Base-by-base conservation (phyloP, 1,284 basidiomycete species). In the Marasmius tenuissimus region DNA sequence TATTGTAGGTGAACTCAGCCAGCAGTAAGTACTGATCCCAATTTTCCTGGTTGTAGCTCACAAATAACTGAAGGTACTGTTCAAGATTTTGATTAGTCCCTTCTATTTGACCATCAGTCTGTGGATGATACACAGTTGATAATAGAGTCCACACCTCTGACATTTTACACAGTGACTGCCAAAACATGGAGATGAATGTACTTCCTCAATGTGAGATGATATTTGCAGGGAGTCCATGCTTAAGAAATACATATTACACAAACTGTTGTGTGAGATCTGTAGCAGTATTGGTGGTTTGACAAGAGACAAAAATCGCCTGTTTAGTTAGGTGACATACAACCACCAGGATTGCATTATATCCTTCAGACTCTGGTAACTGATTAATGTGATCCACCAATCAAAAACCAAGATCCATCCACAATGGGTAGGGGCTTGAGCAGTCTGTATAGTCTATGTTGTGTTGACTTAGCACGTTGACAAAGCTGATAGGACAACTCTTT, bases 301-400 rank as follows among this genome's bases (percentile, higher is more conserved):
- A n/a, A n/a, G n/a, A n/a, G n/a, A n/a, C n/a, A n/a, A n/a, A n/a
- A n/a, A n/a, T n/a, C n/a, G n/a, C n/a, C n/a, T n/a, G n/a, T n/a
- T n/a, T n/a, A n/a, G n/a, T n/a, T n/a, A n/a, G n/a, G n/a, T n/a
- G n/a, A n/a, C n/a, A n/a, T n/a, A n/a, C n/a, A n/a, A 63, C 65
- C 1, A 75, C 69, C 50, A 76, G 61, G 39, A 76, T 69, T 0
- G 70, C 57, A 53, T 74, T 64, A 57, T 66, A 72, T 0, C 73
- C 74, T 18, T 71, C 35, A 1, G 63, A 68, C 3, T 61, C 55
- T 0, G 76, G 76, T 5, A 78, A 67, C 18, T 68, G 58, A 0
- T 60, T 57, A 48, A 76, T 72, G 39, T 57, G 60, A 27, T 61
- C 60, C 10, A 61, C 42, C 14, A 2, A 61, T 57, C 22, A 38